These are phyloP conservation scores for Magnaporthiopsis rhizophila DNA, from an alignment of 2,329 filamentous ascomycete species.

Conservation along the genomic window DNA sequence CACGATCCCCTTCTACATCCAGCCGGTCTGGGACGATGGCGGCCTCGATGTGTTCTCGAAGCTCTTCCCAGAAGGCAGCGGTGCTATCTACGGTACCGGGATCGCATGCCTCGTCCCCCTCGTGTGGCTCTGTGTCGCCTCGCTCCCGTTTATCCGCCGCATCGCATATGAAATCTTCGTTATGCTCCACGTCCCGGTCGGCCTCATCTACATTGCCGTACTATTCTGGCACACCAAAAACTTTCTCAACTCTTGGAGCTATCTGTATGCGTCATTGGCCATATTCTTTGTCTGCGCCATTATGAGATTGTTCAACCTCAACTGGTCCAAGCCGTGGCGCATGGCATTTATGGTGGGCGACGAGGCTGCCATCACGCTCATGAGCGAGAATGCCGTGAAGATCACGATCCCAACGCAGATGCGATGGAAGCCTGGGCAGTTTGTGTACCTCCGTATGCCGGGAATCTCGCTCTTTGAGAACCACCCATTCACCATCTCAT, in stretches of 20 bases:
- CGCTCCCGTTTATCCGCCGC: slow-evolving; percentile 68
- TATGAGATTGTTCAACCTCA: slow-evolving; percentile 73
- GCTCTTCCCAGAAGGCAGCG: slow-evolving; percentile 57
- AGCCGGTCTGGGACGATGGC: slow-evolving; percentile 75
- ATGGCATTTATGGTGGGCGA: slow-evolving; percentile 82
- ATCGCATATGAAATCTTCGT: slow-evolving; percentile 83
- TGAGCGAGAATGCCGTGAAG: slow-evolving; percentile 92
- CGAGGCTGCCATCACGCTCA: slow-evolving; percentile 79
- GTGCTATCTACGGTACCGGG: slow-evolving; percentile 78
- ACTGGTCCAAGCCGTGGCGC: slow-evolving; percentile 77
- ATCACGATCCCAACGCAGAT: slow-evolving; percentile 90
- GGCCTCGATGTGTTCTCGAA: slow-evolving; percentile 62
- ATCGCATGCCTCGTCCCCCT: slow-evolving; percentile 75
- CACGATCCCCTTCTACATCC: slow-evolving; percentile 81
- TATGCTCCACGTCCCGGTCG: slow-evolving; percentile 71
- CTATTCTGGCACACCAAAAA: slow-evolving; percentile 97
- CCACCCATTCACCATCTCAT: slow-evolving; percentile 92
- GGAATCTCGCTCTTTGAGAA: slow-evolving; percentile 86
- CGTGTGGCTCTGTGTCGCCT: slow-evolving; percentile 75
- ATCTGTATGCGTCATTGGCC: slow-evolving; percentile 71
- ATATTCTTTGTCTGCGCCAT: slow-evolving; percentile 73
- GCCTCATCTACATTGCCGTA: slow-evolving; percentile 71
- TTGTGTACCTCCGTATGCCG: slow-evolving; percentile 90
- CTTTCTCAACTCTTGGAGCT: slow-evolving; percentile 82
- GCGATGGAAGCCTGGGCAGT: slow-evolving; percentile 89